Evolutionary conservation across 306 rosid genomes (phyloP).

Genomic region (Casuarina cunninghamiana): DNA sequence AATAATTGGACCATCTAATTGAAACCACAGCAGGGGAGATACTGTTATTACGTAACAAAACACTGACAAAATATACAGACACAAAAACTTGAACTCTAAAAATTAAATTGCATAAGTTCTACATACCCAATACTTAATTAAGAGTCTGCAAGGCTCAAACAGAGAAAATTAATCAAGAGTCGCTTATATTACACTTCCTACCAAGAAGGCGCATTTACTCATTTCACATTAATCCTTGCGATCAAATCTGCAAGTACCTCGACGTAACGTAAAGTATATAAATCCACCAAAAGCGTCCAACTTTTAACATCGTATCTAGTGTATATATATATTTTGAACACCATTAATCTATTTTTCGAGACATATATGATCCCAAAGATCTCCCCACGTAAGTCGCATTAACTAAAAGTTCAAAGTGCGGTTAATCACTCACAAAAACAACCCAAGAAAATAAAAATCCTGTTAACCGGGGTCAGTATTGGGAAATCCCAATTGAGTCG

Average conservation of each 20-base stretch:
- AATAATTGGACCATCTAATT: too few relatives aligned
- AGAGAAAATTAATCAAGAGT: background rate
- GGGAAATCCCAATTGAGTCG: background rate
- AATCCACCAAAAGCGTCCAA: background rate
- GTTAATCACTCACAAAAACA: background rate
- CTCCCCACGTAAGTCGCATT: background rate
- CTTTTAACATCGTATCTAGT: background rate
- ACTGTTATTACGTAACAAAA: too few relatives aligned
- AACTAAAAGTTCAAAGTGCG: background rate
- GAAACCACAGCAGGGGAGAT: background rate
- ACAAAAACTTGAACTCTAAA: background rate
- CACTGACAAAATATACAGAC: too few relatives aligned
- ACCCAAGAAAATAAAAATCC: background rate
- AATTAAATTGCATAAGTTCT: background rate
- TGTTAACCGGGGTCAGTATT: background rate
- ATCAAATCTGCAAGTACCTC: background rate
- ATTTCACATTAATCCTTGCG: background rate
- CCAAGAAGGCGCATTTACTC: background rate
- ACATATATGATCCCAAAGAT: background rate
- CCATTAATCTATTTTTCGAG: background rate
- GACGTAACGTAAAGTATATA: too few relatives aligned
- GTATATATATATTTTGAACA: too few relatives aligned
- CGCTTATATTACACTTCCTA: background rate
- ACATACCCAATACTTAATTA: too few relatives aligned
- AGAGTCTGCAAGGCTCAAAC: too few relatives aligned